Evolutionary conservation across 495 filamentous ascomycete genomes (phyloP).

Genomic region (Hyphodiscus hymeniophilus): DNA sequence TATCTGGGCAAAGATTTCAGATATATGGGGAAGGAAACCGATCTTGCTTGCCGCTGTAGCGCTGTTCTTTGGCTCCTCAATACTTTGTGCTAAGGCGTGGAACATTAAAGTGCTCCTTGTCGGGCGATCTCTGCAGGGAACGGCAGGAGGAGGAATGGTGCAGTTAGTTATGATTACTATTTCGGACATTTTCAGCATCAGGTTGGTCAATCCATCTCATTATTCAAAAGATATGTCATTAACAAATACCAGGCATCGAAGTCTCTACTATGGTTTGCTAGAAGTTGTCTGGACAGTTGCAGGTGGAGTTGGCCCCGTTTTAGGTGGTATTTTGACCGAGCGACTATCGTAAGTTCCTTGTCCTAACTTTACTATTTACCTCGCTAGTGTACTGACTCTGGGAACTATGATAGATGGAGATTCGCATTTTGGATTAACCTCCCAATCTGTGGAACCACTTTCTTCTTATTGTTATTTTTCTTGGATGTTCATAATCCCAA

Average conservation of each 20-base stretch:
- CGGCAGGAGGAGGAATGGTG: conserved; percentile 42
- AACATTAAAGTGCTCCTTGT: conserved; percentile 64
- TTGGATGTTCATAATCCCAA: conserved; percentile 53
- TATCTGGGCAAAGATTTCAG: conserved; percentile 40
- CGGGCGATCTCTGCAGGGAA: conserved; percentile 64
- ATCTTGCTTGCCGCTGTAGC: conserved; percentile 55
- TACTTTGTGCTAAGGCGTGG: conserved; percentile 56
- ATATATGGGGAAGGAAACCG: conserved; percentile 73
- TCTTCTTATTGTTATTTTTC: conserved; percentile 47
- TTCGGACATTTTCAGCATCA: conserved; percentile 47
- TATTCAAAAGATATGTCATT: neutral
- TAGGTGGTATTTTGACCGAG: conserved; percentile 63
- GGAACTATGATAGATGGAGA: too few relatives aligned
- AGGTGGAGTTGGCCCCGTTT: conserved; percentile 55
- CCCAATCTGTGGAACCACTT: conserved; percentile 46
- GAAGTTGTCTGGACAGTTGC: conserved; percentile 63
- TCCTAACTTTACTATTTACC: too few relatives aligned
- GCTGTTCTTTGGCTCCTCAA: conserved; percentile 53
- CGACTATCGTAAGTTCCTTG: too few relatives aligned
- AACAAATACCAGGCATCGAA: conserved; percentile 1
- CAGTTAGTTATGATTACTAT: conserved; percentile 72
- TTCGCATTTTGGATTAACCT: conserved; percentile 34
- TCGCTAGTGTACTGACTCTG: too few relatives aligned
- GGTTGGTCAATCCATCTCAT: conserved; percentile 12
- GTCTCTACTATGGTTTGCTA: conserved; percentile 28